Evolutionary conservation across 2,329 filamentous ascomycete species (phyloP), one percentile per base, ranked within the genome.

Genomic region (Annulohypoxylon truncatum): DNA sequence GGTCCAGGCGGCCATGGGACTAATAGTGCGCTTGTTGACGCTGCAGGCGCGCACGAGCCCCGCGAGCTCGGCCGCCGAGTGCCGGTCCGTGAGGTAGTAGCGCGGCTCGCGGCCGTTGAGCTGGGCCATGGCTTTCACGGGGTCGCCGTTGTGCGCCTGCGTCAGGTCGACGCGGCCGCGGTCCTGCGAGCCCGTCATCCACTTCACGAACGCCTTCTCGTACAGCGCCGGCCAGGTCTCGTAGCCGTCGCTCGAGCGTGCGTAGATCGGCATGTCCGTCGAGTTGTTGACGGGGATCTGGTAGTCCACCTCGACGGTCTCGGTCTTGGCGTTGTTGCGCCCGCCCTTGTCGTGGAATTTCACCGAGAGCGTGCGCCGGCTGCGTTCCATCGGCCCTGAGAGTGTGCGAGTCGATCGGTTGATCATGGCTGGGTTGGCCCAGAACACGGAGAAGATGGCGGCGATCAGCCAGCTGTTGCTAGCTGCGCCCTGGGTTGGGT

Each of bases 131-230:
- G 79, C 79, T 74, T 82, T 82, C 73, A 82, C 71, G 10, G 80
- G 80, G 71, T 82, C 80, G 67, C 81, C 81, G 63, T 76, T 74
- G 73, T 77, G 74, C 4, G 75, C 77, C 71, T 79, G 75, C 20
- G 80, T 82, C 68, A 82, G 76, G 68, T 83, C 80, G 13, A 81
- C 78, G 61, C 76, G 77, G 67, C 79, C 72, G 0, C 72, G 71
- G 47, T 70, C 69, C 33, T 56, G 47, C 68, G 64, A 64, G 18
- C 68, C 66, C 9, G 73, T 77, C 67, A 82, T 75, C 81, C 81
- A 83, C 73, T 81, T 81, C 70, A 81, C 75, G 61, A 82, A 83
- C 12, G 81, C 81, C 77, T 83, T 83, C 76, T 83, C 81, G 73
- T 83, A 83, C 46, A 83, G 75, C 24, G 78, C 74, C 1, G 81